Evolutionary conservation across 108 stramenopile genomes (phyloP), one percentile per base, ranked within the genome.

Genomic region (Fistulifera pelliculosa): DNA sequence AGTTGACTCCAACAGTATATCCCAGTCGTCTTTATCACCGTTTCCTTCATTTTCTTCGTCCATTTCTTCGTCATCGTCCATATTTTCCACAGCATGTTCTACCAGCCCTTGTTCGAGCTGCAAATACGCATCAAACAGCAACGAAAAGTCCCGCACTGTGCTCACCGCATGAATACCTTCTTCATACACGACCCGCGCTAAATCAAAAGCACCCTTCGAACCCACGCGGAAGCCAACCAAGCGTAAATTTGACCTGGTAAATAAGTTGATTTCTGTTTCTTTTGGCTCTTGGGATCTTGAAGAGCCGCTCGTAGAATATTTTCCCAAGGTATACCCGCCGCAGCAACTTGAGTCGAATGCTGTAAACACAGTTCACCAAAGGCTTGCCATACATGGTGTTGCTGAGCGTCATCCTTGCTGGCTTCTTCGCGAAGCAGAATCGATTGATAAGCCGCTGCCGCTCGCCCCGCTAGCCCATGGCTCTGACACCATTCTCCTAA

Each of bases 191-290:
- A 77, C 75, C 27, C 97, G 73, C 2, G 98, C 98, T 69, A 89
- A 52, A 56, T 98, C 96, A 67, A 99, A 98, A 63, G 85, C 83
- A 23, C 98, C 98, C 80, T 70, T 49, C 96, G 86, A 57, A 96
- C 89, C 77, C 94, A 87, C 49, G 83, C 87, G 62, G 93, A 91
- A 0, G 98, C 97, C 47, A 98, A 75, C 60, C 89, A 71, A 52
- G 89, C 92, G 96, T 96, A 99, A 14, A 99, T 66, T 4, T 82
- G 76, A 0, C 96, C 98, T 44, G 93, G 88, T 77, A 97, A 85
- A 70, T 96, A 94, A 19, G 78, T 66, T 41, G 91, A 91, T 43
- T 51, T 38, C 26, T 48, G 48, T 13, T 52, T 69, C 49, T 61
- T 70, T 13, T 52, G 48, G 2, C n/a, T 56, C 40, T 59, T 61